Evolutionary conservation across 495 filamentous ascomycete genomes (phyloP).

Genomic region (Neurospora sp.): DNA sequence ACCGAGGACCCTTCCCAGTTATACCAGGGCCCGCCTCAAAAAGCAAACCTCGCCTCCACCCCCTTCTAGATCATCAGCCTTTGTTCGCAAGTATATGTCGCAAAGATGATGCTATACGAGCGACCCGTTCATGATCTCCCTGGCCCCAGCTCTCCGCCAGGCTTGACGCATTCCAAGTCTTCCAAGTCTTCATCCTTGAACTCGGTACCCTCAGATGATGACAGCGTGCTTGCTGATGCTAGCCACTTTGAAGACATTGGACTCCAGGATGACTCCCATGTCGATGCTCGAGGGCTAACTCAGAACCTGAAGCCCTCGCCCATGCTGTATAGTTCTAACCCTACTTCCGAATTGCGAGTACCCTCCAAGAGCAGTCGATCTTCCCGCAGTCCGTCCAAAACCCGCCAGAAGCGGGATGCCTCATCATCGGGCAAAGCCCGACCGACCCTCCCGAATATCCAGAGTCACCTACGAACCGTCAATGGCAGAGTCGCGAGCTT

Average conservation of each 20-base stretch:
- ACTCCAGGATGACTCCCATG: conserved; percentile 55
- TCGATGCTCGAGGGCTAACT: conserved; percentile 28
- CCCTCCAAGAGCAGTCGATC: conserved; percentile 26
- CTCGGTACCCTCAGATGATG: conserved; percentile 61
- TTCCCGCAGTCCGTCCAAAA: conserved; percentile 16
- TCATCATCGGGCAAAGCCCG: conserved; percentile 7
- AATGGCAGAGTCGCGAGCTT: conserved; percentile 25
- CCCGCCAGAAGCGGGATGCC: conserved; percentile 17
- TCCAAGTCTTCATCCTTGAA: conserved; percentile 86
- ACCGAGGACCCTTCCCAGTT: background rate
- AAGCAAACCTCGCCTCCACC: background rate
- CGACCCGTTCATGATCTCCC: conserved; percentile 35
- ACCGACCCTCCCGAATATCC: conserved; percentile 18
- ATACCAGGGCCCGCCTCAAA: background rate
- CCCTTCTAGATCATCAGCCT: conserved; percentile 1
- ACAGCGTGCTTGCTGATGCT: conserved; percentile 55
- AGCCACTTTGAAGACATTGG: conserved; percentile 91
- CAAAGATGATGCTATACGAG: conserved; percentile 49
- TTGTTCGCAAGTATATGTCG: conserved; percentile 3
- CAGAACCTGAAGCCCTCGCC: conserved; percentile 33
- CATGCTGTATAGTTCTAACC: conserved; percentile 32
- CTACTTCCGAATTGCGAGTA: conserved; percentile 32
- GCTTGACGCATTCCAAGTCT: conserved; percentile 74
- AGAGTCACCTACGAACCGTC: conserved; percentile 18
- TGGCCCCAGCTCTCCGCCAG: conserved; percentile 70